A percentile compares a stretch with the other conserved stretches of the same genome.
phyloP scores from a whole-genome alignment of 805 yeast genomes.

The Lachancea mirantina region DNA sequence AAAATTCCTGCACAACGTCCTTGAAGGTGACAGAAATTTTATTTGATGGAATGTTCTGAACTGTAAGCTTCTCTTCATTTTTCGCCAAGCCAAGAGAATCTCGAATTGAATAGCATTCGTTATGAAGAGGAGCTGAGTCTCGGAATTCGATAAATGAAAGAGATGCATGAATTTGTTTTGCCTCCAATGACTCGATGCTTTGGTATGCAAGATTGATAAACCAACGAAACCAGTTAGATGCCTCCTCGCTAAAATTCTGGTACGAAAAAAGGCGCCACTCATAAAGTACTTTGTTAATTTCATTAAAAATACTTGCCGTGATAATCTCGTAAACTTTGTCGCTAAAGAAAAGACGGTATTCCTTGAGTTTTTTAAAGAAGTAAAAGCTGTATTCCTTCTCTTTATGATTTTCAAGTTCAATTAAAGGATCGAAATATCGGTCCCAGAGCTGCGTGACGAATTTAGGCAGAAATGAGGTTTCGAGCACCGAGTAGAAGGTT shows the following conservation, averaged over 20 bases:
- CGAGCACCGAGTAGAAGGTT: conserved; percentile 9
- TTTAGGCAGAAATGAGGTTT: conserved; percentile 10
- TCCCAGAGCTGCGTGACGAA: conserved; percentile 21
- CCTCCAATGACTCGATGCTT: conserved; percentile 8
- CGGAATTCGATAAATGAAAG: conserved; percentile 10
- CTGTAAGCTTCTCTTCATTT: conserved; percentile 7
- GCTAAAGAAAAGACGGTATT: conserved; percentile 12
- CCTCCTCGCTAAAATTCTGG: conserved; percentile 9
- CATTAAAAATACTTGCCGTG: conserved; percentile 16
- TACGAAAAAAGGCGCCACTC: conserved; percentile 21
- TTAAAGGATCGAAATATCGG: conserved; percentile 19
- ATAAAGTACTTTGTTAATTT: conserved; percentile 16
- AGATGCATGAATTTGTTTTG: conserved; percentile 10
- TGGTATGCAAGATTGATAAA: conserved; percentile 15
- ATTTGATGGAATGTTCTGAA: conserved; percentile 35
- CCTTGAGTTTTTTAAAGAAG: conserved; percentile 11
- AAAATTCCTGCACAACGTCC: conserved; percentile 59
- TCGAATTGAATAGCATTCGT: conserved; percentile 15
- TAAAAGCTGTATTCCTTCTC: conserved; percentile 11
- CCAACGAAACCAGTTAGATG: conserved; percentile 20
- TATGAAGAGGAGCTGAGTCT: conserved; percentile 14
- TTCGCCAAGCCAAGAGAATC: conserved; percentile 5
- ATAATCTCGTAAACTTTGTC: conserved; percentile 9
- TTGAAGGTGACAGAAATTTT: conserved; percentile 45
- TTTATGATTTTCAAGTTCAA: conserved; percentile 17